Percentiles rank a stretch among this genome's conserved stretches.
phyloP scores from a whole-genome alignment of 2,329 filamentous ascomycete species.

The Neoscytalidium dimidiatum region DNA sequence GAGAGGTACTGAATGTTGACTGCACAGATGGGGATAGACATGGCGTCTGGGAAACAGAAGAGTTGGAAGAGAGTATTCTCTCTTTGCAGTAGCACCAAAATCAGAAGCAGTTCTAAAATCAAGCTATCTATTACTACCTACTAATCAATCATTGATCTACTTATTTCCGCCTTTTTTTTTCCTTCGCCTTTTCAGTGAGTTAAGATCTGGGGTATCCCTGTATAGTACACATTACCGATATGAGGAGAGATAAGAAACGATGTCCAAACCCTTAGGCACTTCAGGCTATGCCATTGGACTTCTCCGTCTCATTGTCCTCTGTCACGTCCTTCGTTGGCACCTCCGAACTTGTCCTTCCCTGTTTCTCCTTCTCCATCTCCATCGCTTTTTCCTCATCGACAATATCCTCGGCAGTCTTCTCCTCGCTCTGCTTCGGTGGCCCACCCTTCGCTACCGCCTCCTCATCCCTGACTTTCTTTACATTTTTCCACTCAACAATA shows the following conservation, averaged over 20 bases:
- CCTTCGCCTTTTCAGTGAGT: neutral
- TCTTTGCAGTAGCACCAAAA: neutral
- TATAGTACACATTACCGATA: neutral
- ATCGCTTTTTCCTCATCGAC: neutral
- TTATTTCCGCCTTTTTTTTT: neutral
- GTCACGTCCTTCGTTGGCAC: neutral
- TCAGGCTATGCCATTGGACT: neutral
- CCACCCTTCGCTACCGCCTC: neutral
- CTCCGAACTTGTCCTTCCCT: neutral
- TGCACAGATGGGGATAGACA: neutral
- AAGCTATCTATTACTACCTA: too few relatives aligned
- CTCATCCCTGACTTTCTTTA: constrained; percentile 56
- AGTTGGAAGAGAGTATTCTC: neutral
- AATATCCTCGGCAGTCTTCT: neutral
- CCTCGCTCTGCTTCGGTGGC: neutral
- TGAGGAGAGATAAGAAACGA: too few relatives aligned
- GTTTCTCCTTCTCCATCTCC: neutral
- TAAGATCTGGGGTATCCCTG: neutral
- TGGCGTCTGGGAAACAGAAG: neutral
- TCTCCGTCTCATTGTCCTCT: neutral
- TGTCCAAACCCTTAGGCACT: neutral
- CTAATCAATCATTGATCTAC: neutral
- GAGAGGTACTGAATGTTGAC: neutral
- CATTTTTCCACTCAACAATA: constrained; percentile 65
- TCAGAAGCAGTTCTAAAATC: too few relatives aligned